phyloP scores from a whole-genome alignment of 2,329 filamentous ascomycete genomes.

The Pyrenochaeta sp. region DNA sequence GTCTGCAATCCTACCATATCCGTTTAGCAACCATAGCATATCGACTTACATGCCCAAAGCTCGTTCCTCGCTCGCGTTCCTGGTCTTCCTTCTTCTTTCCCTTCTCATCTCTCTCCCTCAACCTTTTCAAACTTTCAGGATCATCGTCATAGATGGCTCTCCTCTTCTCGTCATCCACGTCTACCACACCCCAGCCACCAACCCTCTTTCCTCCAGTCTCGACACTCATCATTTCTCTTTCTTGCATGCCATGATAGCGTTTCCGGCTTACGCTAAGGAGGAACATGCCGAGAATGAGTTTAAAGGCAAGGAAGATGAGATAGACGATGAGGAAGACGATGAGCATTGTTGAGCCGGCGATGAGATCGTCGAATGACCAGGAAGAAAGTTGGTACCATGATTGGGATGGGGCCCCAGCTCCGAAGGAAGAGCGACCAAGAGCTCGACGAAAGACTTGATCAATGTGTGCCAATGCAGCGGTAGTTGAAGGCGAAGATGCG shows the following conservation, averaged over 20 bases:
- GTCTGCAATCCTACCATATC: slow-evolving; percentile 74
- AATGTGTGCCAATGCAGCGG: slow-evolving; percentile 79
- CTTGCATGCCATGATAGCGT: slow-evolving; percentile 82
- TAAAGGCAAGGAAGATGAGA: slow-evolving; percentile 79
- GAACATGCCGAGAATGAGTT: slow-evolving; percentile 87
- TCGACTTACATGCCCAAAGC: slow-evolving; percentile 72
- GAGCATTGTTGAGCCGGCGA: slow-evolving; percentile 81
- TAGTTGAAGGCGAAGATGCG: slow-evolving; percentile 71
- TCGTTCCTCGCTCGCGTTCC: slow-evolving; percentile 59
- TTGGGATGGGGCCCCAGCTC: slow-evolving; percentile 40
- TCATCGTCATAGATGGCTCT: slow-evolving; percentile 89
- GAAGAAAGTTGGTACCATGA: slow-evolving; percentile 34
- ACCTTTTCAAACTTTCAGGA: slow-evolving; percentile 68
- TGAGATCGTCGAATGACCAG: slow-evolving; percentile 74
- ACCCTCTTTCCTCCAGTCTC: slow-evolving; percentile 76
- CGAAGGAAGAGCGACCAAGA: slow-evolving; percentile 75
- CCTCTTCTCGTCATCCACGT: slow-evolving; percentile 86
- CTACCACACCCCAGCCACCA: slow-evolving; percentile 84
- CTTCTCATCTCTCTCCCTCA: slow-evolving; percentile 69
- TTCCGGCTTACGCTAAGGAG: slow-evolving; percentile 80
- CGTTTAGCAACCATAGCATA: slow-evolving; percentile 97
- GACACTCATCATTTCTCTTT: slow-evolving; percentile 62
- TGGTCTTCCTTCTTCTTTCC: slow-evolving; percentile 66
- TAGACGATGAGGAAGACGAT: slow-evolving; percentile 86
- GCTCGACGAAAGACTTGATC: slow-evolving; percentile 80